phyloP scores from a whole-genome alignment of 768 basidiomycete genomes.

The Auriscalpium vulgare region DNA sequence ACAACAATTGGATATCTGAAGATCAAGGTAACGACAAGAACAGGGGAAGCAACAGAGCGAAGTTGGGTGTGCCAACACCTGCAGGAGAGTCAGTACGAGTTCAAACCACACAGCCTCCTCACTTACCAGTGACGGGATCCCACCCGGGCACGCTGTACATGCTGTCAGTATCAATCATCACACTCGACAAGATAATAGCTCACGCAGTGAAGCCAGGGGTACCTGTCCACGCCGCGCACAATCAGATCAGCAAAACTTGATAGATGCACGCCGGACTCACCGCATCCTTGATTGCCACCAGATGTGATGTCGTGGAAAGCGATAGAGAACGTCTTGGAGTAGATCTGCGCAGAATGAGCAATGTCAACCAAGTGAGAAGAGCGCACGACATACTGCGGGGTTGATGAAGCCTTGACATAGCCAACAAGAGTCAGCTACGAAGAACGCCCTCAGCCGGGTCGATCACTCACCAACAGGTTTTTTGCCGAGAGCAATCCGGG shows the following conservation, averaged over 20 bases:
- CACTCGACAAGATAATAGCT: background rate
- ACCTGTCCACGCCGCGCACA: background rate
- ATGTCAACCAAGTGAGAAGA: too few relatives aligned
- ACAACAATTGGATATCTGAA: too few relatives aligned
- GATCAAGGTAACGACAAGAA: conserved; percentile 20
- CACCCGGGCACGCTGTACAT: conserved; percentile 14
- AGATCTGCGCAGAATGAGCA: conserved; percentile 8
- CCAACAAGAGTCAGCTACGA: background rate
- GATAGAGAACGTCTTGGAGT: conserved; percentile 10
- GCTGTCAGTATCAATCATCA: background rate
- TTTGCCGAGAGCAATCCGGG: conserved; percentile 27
- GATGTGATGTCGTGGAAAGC: conserved; percentile 22
- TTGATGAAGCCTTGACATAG: conserved; percentile 36
- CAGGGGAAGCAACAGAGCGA: conserved; percentile 17
- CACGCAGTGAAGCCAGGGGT: conserved; percentile 20
- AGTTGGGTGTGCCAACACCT: conserved; percentile 23
- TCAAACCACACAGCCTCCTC: too few relatives aligned
- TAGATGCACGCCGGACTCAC: background rate
- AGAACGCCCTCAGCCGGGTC: background rate
- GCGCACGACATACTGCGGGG: conserved; percentile 42
- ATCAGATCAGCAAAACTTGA: background rate
- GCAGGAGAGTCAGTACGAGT: background rate
- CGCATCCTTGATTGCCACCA: conserved; percentile 18
- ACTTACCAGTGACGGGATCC: conserved; percentile 19
- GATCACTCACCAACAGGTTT: conserved; percentile 20